Base-by-base conservation (phyloP, 805 yeast genomes). In the Blastobotrys chiropterorum region DNA sequence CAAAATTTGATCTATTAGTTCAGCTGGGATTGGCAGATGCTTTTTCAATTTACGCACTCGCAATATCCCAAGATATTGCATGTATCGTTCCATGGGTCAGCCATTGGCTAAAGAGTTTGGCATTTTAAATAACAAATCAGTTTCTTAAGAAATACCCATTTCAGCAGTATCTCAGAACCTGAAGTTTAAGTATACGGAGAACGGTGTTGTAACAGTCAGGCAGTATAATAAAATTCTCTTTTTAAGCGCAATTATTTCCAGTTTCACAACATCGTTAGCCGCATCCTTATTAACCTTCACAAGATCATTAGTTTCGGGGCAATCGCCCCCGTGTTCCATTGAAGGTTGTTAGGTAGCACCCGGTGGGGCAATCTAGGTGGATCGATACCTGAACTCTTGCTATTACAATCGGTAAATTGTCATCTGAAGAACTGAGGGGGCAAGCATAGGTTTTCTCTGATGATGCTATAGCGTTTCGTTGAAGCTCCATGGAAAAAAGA, bases 1-100 rank as follows among this genome's bases (percentile, higher is more conserved):
- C 55, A 11, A 50, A 47, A 20, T 51, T 54, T 44, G 59, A 56
- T 30, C 31, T 56, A 40, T 49, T 51, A 8, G 59, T 51, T 14
- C 55, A 51, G 22, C 50, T 56, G 13, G 55, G 57, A 3, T 44
- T 56, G 13, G 52, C 53, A 19, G 59, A 56, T 26, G 59, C 57
- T 13, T 41, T 47, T 22, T 52, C 57, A 2, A 49, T 56, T 11
- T 56, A 48, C 38, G 47, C 47, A 11, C 46, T 56, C 8, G 48
- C 55, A 6, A 46, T 56, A 4, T 54, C 55, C 2, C 59, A 56
- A 21, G 59, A 56, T 38, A 16, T 56, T 2, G 48, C 54, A 6
- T 50, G 44, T 3, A 38, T 50, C 14, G 38, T 46, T 19, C 57
- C 55, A 17, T n/a, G 31, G 20, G 11, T 48, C 38, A 13, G 20